Evolutionary conservation across 192 early-diverging fungal genomes (phyloP).

Genomic region (Coemansia sp.): DNA sequence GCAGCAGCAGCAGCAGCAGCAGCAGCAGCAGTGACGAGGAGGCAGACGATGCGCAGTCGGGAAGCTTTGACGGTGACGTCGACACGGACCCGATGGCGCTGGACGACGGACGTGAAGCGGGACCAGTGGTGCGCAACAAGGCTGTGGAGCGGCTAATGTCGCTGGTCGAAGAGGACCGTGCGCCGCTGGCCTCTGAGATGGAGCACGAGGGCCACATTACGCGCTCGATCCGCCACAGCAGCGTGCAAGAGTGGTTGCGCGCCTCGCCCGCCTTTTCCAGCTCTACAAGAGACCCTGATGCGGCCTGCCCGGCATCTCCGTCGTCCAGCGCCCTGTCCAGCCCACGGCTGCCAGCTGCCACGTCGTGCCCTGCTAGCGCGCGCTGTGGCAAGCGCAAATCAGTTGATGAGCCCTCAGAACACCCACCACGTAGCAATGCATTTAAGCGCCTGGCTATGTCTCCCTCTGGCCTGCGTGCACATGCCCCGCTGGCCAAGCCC

Average conservation of each 20-base stretch:
- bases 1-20: conserved; percentile 6
- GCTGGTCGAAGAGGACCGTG: conserved; percentile 44
- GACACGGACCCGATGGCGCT: conserved; percentile 29
- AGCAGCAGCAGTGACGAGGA: conserved; percentile 29
- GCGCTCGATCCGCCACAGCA: conserved; percentile 39
- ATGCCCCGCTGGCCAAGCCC: conserved; percentile 23
- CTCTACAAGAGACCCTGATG: not conserved
- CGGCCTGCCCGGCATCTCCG: conserved; percentile 27
- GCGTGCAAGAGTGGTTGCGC: conserved; percentile 53
- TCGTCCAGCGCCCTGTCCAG: conserved; percentile 28
- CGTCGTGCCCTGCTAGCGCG: conserved; percentile 7
- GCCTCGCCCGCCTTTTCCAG: conserved; percentile 13
- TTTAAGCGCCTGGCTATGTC: conserved; percentile 53
- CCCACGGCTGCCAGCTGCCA: conserved; percentile 16
- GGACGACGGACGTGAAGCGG: conserved; percentile 13
- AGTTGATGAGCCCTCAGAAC: conserved; percentile 14
- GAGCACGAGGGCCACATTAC: conserved; percentile 54
- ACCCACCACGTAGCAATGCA: conserved; percentile 7
- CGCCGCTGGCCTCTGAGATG: conserved; percentile 49
- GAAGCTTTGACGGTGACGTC: conserved; percentile 9
- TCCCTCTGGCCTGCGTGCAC: conserved; percentile 41
- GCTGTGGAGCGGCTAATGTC: conserved; percentile 45
- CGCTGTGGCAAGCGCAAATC: conserved; percentile 35
- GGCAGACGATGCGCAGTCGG: conserved; percentile 18
- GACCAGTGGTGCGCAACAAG: conserved; percentile 45